Conservation (phyloP, 805 yeast species). For the Geotrichum ghanense region DNA sequence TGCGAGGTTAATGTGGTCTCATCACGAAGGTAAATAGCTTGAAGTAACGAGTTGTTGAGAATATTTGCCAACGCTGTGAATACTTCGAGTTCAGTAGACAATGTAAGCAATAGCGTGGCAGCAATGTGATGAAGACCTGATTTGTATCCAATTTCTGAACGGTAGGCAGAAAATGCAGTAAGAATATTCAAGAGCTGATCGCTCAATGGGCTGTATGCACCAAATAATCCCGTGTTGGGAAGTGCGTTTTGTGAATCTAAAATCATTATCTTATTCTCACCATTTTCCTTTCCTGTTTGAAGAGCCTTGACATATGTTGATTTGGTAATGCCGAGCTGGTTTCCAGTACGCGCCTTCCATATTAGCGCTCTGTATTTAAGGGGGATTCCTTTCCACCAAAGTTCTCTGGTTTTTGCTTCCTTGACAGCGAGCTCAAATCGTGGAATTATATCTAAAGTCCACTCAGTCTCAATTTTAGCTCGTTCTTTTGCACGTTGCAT, state of each 20-base stretch:
- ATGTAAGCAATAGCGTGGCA: slow-evolving; percentile 31
- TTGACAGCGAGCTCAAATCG: slow-evolving; percentile 27
- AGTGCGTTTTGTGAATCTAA: background rate
- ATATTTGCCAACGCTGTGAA: slow-evolving; percentile 32
- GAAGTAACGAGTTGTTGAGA: slow-evolving; percentile 26
- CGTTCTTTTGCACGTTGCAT: slow-evolving; percentile 15
- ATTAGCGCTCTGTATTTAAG: slow-evolving; percentile 32
- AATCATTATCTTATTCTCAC: background rate
- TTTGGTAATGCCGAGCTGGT: slow-evolving; percentile 18
- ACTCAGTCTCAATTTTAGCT: slow-evolving; percentile 22
- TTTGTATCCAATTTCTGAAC: slow-evolving; percentile 24
- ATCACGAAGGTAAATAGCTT: slow-evolving; percentile 23
- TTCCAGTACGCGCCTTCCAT: slow-evolving; percentile 41
- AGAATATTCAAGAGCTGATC: slow-evolving; percentile 27
- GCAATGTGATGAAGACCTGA: slow-evolving; percentile 30
- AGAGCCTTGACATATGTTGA: slow-evolving; percentile 9
- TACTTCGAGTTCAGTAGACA: slow-evolving; percentile 27
- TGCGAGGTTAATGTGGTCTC: slow-evolving; percentile 28
- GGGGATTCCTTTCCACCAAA: slow-evolving; percentile 55
- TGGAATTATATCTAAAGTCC: slow-evolving; percentile 32
- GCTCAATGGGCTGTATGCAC: slow-evolving; percentile 23
- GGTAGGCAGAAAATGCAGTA: slow-evolving; percentile 22
- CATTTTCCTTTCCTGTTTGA: slow-evolving; percentile 4
- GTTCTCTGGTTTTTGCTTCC: slow-evolving; percentile 34
- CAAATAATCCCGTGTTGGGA: slow-evolving; percentile 31